These are phyloP conservation scores for Quercus rubra DNA, from an alignment of 306 rosid genomes.

Conservation along the genomic window DNA sequence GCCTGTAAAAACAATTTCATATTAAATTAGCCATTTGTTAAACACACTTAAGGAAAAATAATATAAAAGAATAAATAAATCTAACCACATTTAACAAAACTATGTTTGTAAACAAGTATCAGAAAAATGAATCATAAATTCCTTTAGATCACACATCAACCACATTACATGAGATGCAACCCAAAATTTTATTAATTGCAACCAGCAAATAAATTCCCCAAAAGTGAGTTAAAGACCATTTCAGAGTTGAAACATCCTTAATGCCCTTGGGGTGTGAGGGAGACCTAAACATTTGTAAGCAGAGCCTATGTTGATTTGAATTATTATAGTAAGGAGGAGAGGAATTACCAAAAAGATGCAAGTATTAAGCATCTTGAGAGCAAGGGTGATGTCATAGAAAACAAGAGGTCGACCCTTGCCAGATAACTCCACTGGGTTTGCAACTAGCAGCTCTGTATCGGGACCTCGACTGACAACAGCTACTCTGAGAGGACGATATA, in stretches of 20 bases:
- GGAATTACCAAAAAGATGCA: constrained; percentile 80
- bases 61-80: no score
- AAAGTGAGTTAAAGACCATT: neutral
- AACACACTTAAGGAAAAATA: neutral
- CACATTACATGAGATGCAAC: no score
- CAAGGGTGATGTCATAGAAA: constrained; percentile 78
- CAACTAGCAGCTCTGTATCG: constrained; percentile 78
- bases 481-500: constrained; percentile 81
- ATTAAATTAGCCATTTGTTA: neutral
- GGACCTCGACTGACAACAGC: constrained; percentile 81
- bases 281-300: constrained; percentile 11
- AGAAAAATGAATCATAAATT: neutral
- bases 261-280: neutral
- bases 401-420: constrained; percentile 97
- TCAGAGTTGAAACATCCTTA: neutral
- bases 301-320: constrained; percentile 2
- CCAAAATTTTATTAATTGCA: neutral
- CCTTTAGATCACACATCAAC: neutral
- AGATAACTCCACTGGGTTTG: constrained; percentile 89
- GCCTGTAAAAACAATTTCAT: constrained; percentile 50
- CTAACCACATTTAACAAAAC: no score
- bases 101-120: neutral
- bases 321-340: neutral
- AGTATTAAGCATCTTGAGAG: constrained; percentile 64
- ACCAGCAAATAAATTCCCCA: neutral